Base-by-base conservation (phyloP, 2,329 filamentous ascomycete genomes). In the Fusarium beomiforme region DNA sequence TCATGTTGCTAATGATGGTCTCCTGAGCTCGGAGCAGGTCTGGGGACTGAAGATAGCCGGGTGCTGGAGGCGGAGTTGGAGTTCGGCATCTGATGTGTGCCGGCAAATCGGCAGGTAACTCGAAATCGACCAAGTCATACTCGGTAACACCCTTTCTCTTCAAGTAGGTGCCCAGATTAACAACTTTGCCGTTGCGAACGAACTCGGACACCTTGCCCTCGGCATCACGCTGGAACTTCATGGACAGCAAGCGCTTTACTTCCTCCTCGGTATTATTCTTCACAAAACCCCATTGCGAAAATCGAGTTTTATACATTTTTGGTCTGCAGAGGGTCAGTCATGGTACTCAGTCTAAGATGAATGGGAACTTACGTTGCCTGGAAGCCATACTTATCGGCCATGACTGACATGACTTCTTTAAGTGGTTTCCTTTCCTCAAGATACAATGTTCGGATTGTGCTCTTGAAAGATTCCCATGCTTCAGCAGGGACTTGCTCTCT, bases 231-330 rank as follows among this genome's bases (percentile, higher is more conserved):
- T 86, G 84, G 47, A 86, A 85, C 67, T 87, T 86, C 77, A 86
- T 84, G 41, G 84, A 85, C 12, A 87, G 77, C 53, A 87, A 78
- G 21, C 82, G 80, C 73, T 86, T 85, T 11, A 87, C 84, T 61
- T 87, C 85, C 29, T 86, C 85, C 63, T 87, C 85, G 43, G 85
- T 87, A 67, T 87, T 87, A 64, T 87, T 87, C 78, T 87, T 87
- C 42, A 85, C 85, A 67, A 87, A 87, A 1, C 85, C 85, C 85
- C 85, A 87, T 67, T 86, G 84, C 17, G 85, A 85, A 71, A 87
- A 87, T 26, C 85, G 80, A n/a, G 85, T 86, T 73, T 87, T 87
- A 76, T 87, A 87, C 85, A 87, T 87, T 69, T 86, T 86, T 21
- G 85, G 84, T 21, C 85, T 87, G 51, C 7, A 9, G 24, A 33